phyloP scores from a whole-genome alignment of 2,329 filamentous ascomycete genomes.

The Paecilomyces sp. region DNA sequence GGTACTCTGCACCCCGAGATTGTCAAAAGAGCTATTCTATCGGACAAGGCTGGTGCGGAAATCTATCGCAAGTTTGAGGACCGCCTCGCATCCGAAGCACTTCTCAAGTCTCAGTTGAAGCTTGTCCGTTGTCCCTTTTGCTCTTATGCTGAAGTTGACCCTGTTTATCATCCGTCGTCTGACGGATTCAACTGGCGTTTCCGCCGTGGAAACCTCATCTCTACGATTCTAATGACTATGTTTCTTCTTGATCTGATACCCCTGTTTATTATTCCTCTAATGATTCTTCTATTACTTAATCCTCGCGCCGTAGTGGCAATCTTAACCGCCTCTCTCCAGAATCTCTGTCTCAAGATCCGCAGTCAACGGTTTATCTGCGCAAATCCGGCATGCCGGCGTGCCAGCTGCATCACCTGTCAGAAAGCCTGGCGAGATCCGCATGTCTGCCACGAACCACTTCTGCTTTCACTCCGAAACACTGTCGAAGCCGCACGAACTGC shows the following conservation, averaged over 20 bases:
- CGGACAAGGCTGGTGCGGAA: constrained; percentile 63
- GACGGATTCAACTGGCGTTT: constrained; percentile 51
- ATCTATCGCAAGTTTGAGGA: constrained; percentile 70
- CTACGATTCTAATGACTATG: constrained; percentile 43
- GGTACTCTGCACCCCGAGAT: constrained; percentile 66
- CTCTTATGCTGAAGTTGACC: constrained; percentile 81
- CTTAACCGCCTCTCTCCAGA: constrained; percentile 54
- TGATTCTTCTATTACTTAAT: constrained; percentile 52
- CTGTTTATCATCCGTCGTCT: constrained; percentile 56
- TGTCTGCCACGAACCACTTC: constrained; percentile 77
- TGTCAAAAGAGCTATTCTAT: constrained; percentile 64
- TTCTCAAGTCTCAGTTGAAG: constrained; percentile 66
- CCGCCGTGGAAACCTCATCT: constrained; percentile 47
- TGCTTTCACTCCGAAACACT: constrained; percentile 74
- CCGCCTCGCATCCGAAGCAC: constrained; percentile 66
- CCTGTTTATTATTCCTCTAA: constrained; percentile 44
- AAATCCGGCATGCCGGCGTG: constrained; percentile 57
- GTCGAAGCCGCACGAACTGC: constrained; percentile 90
- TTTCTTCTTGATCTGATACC: constrained; percentile 38
- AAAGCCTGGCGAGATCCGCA: constrained; percentile 86
- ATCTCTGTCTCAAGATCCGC: constrained; percentile 62
- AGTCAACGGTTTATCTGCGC: constrained; percentile 73
- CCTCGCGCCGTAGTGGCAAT: constrained; percentile 43
- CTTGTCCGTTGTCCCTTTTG: constrained; percentile 86
- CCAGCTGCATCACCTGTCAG: constrained; percentile 74